Evolutionary conservation across 768 basidiomycete species (phyloP), one percentile per base, ranked within the genome.

Genomic region (Rhizopogon roseolus): DNA sequence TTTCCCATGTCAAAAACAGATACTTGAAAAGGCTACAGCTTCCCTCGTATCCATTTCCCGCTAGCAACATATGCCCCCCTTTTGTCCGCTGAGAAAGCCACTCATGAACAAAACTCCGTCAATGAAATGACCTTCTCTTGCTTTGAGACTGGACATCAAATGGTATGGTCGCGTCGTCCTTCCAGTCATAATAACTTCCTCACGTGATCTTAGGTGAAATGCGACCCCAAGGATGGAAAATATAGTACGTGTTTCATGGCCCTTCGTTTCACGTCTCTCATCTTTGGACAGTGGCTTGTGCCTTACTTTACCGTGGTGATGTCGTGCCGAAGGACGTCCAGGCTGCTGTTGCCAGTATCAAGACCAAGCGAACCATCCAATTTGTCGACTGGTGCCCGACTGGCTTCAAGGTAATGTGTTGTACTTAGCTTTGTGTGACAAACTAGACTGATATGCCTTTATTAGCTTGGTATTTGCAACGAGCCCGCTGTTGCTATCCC

Each of bases 381-480:
- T 97, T 96, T 69, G 95, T 98, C 57, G 95, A 97, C 67, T 98
- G 95, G 95, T 94, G 92, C 72, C 91, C 91, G 37, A 98, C 96
- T 65, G 96, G 95, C 57, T 96, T 95, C 86, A 95, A 95, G 76
- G 80, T 81, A 40, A 39, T 66, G 59, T 14, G 40, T 13, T 46
- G 11, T 49, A 42, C 27, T 3, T 37, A 40, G 4, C 39, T 6
- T 25, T 14, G 6, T n/a, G 39, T 41, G 48, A 34, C n/a, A 27
- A 27, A 28, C 29, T 37, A 49, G 41, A 65, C 65, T 55, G 68
- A 65, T 41, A 7, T 3, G 54, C 64, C 55, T 61, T 51, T 70
- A 70, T 62, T 64, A 85, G 82, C 86, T 97, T 62, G 96, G 96
- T 70, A 90, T 98, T 74, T 98, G 96, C 80, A 95, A 95, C 69